Base-by-base conservation (phyloP, 257 asterid genomes). In the Lithospermum erythrorhizon region DNA sequence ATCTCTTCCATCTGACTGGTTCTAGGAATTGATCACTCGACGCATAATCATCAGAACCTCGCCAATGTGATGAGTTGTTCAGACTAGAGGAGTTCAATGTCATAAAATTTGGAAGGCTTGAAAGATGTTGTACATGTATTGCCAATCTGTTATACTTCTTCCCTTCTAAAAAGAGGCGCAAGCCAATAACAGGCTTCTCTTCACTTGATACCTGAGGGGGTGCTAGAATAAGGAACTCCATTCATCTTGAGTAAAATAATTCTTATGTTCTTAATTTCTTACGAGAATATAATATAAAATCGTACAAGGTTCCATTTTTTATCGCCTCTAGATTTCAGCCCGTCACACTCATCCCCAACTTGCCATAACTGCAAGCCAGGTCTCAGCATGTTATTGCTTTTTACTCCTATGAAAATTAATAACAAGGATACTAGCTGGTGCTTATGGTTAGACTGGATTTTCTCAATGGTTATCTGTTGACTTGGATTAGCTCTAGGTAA, bases 101-200 rank as follows among this genome's bases (percentile, higher is more conserved):
- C 87, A 91, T 83, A 47, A 75, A 81, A 21, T 75, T 86, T 15
- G 98, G 96, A 21, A 78, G 84, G 67, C 89, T 91, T 13, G 98
- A 84, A n/a, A 91, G 90, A 67, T 91, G 98, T 37, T 88, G 89
- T 29, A 84, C 88, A 17, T 91, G 98, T 67, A 91, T 65, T 25
- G 98, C 98, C 66, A 91, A 61, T 35, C 89, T 77, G 69, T 91
- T 88, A 81, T 89, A 82, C 65, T 82, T 88, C 73, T 81, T 86
- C 59, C 97, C 98, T 82, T 91, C 98, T 68, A 91, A 70, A 61
- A 81, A 91, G 21, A 91, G 76, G 35, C 98, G 95, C 71, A 91
- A 76, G 56, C 97, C 98, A 61, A 72, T 69, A 17, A 91, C 94
- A 23, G 96, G 96, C 73, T 86, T 91, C 66, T 76, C 70, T 63